A percentile compares a stretch with the other conserved stretches of the same genome.
phyloP scores from a whole-genome alignment of 176 grass and related monocot species.

The Phoenix dactylifera region DNA sequence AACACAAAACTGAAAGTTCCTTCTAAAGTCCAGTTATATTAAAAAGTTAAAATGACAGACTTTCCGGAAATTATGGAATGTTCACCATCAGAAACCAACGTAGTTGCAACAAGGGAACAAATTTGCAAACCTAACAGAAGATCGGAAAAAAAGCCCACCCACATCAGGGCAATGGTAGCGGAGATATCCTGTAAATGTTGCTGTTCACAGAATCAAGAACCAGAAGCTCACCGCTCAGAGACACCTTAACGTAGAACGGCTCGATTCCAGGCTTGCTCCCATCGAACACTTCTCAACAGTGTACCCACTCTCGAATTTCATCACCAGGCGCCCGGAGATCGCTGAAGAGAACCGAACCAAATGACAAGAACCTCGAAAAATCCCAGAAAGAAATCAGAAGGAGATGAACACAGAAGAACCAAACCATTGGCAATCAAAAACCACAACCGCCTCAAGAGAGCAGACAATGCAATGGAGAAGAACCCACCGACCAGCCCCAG shows the following conservation, averaged over 20 bases:
- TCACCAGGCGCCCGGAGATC: slow-evolving; percentile 34
- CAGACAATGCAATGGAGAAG: slow-evolving; percentile 42
- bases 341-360: slow-evolving; percentile 12
- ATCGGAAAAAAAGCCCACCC: slow-evolving; percentile 25
- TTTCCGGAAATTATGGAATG: no score
- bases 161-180: slow-evolving; percentile 69
- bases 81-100: neutral
- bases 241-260: slow-evolving; percentile 62
- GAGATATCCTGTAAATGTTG: slow-evolving; percentile 73
- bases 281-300: slow-evolving; percentile 84
- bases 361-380: slow-evolving; percentile 7
- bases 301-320: slow-evolving; percentile 94
- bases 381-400: slow-evolving; percentile 31
- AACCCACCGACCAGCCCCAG: slow-evolving; percentile 55
- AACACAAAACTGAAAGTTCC: no score
- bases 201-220: slow-evolving; percentile 98
- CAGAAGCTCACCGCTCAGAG: slow-evolving; percentile 67
- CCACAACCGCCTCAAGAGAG: slow-evolving; percentile 61
- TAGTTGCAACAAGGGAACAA: neutral
- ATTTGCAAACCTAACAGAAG: neutral
- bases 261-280: slow-evolving; percentile 95
- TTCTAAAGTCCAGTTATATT: no score
- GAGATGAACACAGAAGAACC: no score
- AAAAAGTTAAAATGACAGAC: no score
- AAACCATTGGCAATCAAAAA: slow-evolving; percentile 22